These are phyloP conservation scores for Paramecium bursaria DNA, from an alignment of 73 alveolate genomes.

Conservation along the genomic window DNA sequence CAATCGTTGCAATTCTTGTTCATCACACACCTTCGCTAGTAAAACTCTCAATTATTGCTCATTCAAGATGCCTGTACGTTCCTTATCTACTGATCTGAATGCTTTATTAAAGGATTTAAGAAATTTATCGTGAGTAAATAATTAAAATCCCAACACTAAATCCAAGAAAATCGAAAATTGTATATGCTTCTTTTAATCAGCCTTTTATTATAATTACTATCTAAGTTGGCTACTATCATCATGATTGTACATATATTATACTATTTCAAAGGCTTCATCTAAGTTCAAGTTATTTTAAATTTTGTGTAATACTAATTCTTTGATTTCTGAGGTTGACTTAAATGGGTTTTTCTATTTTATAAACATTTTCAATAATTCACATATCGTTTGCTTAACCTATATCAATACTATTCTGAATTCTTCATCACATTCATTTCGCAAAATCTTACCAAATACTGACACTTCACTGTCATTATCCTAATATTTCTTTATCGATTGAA, in stretches of 20 bases:
- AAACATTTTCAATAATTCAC: slow-evolving; percentile 75
- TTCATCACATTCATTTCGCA: slow-evolving; percentile 98
- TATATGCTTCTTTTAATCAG: slow-evolving; percentile 70
- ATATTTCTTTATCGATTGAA: slow-evolving; percentile 84
- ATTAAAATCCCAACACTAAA: slow-evolving; percentile 82
- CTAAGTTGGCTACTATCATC: slow-evolving; percentile 79
- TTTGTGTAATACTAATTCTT: slow-evolving; percentile 77
- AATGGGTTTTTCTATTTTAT: slow-evolving; percentile 75
- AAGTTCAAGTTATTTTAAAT: slow-evolving; percentile 70
- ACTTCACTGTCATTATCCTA: slow-evolving; percentile 92
- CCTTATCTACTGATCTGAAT: slow-evolving; percentile 86
- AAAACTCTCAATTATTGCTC: too few species aligned
- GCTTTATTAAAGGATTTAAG: slow-evolving; percentile 80
- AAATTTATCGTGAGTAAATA: slow-evolving; percentile 84
- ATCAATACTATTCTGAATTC: slow-evolving; percentile 85
- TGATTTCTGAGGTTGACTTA: slow-evolving; percentile 69
- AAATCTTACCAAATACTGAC: slow-evolving; percentile 92
- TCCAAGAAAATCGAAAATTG: slow-evolving; percentile 77
- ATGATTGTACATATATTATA: slow-evolving; percentile 85
- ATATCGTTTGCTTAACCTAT: slow-evolving; percentile 76
- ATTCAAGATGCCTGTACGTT: slow-evolving; percentile 83
- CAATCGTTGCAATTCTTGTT: too few species aligned
- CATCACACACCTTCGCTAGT: too few species aligned
- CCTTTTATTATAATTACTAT: slow-evolving; percentile 62
- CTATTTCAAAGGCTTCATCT: slow-evolving; percentile 88